phyloP scores from a whole-genome alignment of 2,329 filamentous ascomycete genomes.

The Pochonia chlamydosporia region DNA sequence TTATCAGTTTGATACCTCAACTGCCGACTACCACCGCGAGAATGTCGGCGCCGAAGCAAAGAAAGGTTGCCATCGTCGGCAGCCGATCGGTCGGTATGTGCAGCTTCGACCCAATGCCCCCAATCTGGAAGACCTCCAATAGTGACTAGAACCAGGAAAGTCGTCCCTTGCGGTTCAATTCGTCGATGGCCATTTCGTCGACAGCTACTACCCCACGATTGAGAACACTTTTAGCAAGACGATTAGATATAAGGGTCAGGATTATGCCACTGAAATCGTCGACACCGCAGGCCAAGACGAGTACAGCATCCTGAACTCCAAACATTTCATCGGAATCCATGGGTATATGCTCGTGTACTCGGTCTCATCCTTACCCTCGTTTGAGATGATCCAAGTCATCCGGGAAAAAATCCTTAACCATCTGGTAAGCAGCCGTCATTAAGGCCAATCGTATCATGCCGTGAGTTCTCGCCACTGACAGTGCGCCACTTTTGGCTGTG shows the following conservation, averaged over 20 bases:
- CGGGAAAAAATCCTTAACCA: conserved; percentile 97
- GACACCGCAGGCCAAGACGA: conserved; percentile 98
- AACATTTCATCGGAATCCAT: conserved; percentile 98
- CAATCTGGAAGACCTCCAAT: background rate
- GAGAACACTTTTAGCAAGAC: conserved; percentile 98
- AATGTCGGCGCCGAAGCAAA: conserved; percentile 74
- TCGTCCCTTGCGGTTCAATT: conserved; percentile 95
- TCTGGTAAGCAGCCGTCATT: conserved; percentile 54
- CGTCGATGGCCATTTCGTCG: conserved; percentile 96
- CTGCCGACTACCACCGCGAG: background rate
- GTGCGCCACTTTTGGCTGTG: background rate
- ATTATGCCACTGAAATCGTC: conserved; percentile 94
- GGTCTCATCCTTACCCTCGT: conserved; percentile 88
- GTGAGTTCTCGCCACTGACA: background rate
- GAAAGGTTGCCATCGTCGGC: conserved; percentile 94
- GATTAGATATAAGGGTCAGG: conserved; percentile 87
- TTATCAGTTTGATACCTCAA: background rate
- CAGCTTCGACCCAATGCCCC: background rate
- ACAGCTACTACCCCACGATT: conserved; percentile 98
- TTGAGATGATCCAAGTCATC: conserved; percentile 96
- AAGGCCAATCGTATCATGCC: background rate
- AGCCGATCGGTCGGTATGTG: conserved; percentile 72
- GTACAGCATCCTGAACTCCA: conserved; percentile 96
- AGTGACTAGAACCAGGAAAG: conserved; percentile 60
- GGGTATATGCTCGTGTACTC: conserved; percentile 98